Evolutionary conservation across 495 filamentous ascomycete species (phyloP), one percentile per base, ranked within the genome.

Genomic region (Aspergillus steynii): DNA sequence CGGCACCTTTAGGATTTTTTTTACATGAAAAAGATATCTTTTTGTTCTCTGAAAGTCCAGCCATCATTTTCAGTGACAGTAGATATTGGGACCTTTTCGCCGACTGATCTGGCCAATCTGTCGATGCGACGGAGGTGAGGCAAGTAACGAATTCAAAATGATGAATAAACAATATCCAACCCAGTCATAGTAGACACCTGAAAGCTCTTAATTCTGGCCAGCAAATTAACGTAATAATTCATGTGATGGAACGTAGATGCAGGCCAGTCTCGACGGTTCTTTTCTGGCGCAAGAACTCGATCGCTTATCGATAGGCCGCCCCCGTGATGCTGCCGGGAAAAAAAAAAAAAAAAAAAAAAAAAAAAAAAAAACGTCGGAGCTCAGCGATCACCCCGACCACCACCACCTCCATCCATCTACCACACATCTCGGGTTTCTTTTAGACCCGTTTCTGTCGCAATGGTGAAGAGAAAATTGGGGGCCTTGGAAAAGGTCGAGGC

Each of bases 401-500:
- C 64, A 50, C 12, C 49, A 62, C 58, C 67, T 47, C 53, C 32
- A 61, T 59, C 62, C 67, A 65, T 42, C 51, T 48, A 45, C 50
- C 58, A 48, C 58, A 12, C 50, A 50, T 47, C 8, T 59, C 20
- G 29, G 56, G 55, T 20, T 58, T 51, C n/a, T 52, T 51, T 15
- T 10, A 34, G 27, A 47, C 46, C 58, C 4, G 26, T 20, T 50
- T n/a, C 42, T 47, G 37, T 63, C 69, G 79, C 68, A 55, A 93
- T 92, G 88, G 85, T 83, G 45, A 96, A 96, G 72, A 84, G 92
- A 74, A 94, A 93, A 77, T 79, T 96, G 46, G 90, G 89, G 34
- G 93, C 93, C 47, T 84, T 96, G 68, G 93, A 97, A 77, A 97
- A 97, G 83, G 87, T 96, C 65, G 93, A 97, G 68, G 93, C 92